Conservation (phyloP, 306 rosid genomes). For the Inga oerstediana region DNA sequence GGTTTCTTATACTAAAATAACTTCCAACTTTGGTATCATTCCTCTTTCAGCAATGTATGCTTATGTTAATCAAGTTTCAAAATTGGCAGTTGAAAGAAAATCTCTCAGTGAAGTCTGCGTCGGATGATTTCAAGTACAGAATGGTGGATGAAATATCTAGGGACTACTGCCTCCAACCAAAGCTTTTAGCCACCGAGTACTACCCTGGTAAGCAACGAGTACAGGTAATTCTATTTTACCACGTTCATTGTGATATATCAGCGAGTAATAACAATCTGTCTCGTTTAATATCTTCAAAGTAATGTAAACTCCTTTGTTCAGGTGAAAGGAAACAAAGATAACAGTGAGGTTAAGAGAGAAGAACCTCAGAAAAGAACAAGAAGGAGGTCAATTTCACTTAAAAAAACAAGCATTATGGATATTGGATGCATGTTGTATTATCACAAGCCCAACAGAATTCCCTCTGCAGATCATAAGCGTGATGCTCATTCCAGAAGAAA, state of each 20-base stretch:
- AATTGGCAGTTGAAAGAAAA: slow-evolving; percentile 60
- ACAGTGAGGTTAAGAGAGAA: slow-evolving; percentile 42
- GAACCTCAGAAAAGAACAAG: slow-evolving; percentile 41
- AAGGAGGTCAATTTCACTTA: slow-evolving; percentile 38
- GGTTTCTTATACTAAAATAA: slow-evolving; percentile 29
- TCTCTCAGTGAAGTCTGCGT: slow-evolving; percentile 41
- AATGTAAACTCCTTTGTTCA: slow-evolving; percentile 9
- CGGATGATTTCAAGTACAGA: slow-evolving; percentile 59
- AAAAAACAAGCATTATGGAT: slow-evolving; percentile 37
- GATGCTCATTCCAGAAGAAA: slow-evolving; percentile 27
- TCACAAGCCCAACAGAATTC: slow-evolving; percentile 35
- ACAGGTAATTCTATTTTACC: slow-evolving; percentile 46
- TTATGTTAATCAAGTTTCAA: slow-evolving; percentile 22
- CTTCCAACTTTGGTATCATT: neutral
- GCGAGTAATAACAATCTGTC: neutral
- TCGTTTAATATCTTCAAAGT: neutral
- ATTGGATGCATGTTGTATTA: slow-evolving; percentile 37
- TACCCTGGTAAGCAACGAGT: slow-evolving; percentile 58
- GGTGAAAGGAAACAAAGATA: slow-evolving; percentile 42
- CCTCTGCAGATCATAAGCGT: slow-evolving; percentile 29
- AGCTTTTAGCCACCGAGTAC: slow-evolving; percentile 65
- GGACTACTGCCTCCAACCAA: slow-evolving; percentile 45
- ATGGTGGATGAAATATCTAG: slow-evolving; percentile 63
- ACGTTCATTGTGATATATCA: neutral
- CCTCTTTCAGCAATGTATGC: neutral